phyloP scores from a whole-genome alignment of 2,329 filamentous ascomycete genomes.

The Trichoderma polysporum region DNA sequence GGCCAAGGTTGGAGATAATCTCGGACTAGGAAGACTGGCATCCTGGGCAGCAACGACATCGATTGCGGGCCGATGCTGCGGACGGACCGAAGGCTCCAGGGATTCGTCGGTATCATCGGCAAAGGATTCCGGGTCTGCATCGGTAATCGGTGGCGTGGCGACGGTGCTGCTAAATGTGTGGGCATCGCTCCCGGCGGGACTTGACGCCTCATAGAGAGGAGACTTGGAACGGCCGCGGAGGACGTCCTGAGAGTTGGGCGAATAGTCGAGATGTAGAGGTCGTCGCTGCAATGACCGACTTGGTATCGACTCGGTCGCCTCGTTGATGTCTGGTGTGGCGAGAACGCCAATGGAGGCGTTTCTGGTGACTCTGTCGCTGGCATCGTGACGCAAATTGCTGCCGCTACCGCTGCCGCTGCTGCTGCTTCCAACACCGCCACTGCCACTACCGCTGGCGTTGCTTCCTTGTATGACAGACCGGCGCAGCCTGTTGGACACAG shows the following conservation, averaged over 20 bases:
- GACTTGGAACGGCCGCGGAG: constrained; percentile 39
- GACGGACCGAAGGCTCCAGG: constrained; percentile 46
- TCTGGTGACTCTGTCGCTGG: constrained; percentile 28
- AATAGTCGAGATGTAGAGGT: constrained; percentile 42
- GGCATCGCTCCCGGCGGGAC: constrained; percentile 54
- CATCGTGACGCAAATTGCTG: constrained; percentile 27
- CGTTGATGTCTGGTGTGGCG: constrained; percentile 60
- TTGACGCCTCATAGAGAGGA: constrained; percentile 46
- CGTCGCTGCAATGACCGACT: constrained; percentile 43
- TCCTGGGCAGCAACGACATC: constrained; percentile 77
- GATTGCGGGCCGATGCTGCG: constrained; percentile 54
- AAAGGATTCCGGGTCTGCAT: constrained; percentile 66
- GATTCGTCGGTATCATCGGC: constrained; percentile 52
- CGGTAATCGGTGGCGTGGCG: constrained; percentile 73
- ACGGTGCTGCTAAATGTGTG: constrained; percentile 62
- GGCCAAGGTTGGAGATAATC: constrained; percentile 86
- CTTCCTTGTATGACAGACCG: constrained; percentile 35
- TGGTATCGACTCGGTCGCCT: constrained; percentile 35
- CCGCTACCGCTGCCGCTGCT: constrained; percentile 2
- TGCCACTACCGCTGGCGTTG: constrained; percentile 15
- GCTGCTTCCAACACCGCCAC: constrained; percentile 3
- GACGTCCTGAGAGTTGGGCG: constrained; percentile 47
- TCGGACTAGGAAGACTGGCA: constrained; percentile 90
- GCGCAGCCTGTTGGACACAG: constrained; percentile 38
- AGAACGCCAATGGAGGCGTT: constrained; percentile 38